Percentiles rank a stretch among this genome's conserved stretches.
phyloP scores from a whole-genome alignment of 1,284 basidiomycete genomes.

The Phaffia rhodozyma region DNA sequence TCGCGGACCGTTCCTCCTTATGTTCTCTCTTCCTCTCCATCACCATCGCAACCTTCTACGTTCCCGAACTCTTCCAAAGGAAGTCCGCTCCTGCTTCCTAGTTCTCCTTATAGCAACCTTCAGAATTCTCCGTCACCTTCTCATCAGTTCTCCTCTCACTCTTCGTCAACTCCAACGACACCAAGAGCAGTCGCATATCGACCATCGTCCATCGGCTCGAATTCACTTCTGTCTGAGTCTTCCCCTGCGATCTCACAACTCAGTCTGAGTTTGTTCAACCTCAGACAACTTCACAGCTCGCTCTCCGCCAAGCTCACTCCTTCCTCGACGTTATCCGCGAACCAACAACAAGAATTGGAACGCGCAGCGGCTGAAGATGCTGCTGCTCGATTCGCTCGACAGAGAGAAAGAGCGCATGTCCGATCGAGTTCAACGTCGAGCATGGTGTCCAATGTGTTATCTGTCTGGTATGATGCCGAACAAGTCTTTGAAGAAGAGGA shows the following conservation, averaged over 20 bases:
- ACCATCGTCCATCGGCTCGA: neutral
- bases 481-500: conserved; percentile 10
- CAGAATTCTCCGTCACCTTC: neutral
- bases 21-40: too few species aligned
- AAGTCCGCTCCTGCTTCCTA: too few species aligned
- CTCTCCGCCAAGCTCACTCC: neutral
- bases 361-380: conserved; percentile 1
- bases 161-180: neutral
- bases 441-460: conserved; percentile 11
- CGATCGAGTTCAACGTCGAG: conserved; percentile 9
- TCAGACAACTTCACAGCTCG: conserved; percentile 7
- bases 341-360: neutral
- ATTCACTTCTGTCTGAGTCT: neutral
- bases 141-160: neutral
- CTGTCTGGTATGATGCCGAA: conserved; percentile 18
- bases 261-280: conserved; percentile 1
- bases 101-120: too few species aligned
- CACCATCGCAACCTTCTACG: too few species aligned
- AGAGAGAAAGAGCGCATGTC: neutral
- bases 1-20: too few species aligned
- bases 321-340: neutral
- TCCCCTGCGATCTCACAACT: conserved; percentile 12
- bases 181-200: neutral
- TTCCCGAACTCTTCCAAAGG: too few species aligned
- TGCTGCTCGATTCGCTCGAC: neutral